Percentiles rank a stretch among this genome's conserved stretches.
Conservation (phyloP, 371 early-diverging fungal species). For the Rhizopus microsporus region DNA sequence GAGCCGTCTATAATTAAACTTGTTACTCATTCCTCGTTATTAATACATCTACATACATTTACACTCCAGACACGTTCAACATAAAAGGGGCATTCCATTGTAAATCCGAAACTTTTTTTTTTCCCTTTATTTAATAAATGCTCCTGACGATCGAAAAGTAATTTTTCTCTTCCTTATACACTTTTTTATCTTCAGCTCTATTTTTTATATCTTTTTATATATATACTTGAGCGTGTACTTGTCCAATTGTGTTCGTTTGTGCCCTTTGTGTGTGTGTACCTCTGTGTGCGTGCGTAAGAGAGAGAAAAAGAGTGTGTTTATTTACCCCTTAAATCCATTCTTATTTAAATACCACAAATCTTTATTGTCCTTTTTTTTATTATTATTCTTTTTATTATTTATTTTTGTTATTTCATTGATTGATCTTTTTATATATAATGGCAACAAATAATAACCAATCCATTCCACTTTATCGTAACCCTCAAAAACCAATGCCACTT, state of each 20-base stretch:
- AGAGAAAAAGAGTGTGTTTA: no score
- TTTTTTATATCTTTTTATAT: slow-evolving; percentile 3
- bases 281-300: no score
- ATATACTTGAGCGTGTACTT: neutral
- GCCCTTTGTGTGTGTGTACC: no score
- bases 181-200: slow-evolving; percentile 4
- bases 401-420: no score
- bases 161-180: slow-evolving; percentile 5
- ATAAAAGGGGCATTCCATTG: slow-evolving; percentile 19
- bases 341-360: no score
- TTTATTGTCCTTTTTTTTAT: no score
- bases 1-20: no score
- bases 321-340: no score
- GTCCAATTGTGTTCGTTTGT: neutral
- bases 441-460: slow-evolving; percentile 7
- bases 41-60: neutral
- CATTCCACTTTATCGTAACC: slow-evolving; percentile 22
- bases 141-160: slow-evolving; percentile 24
- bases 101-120: slow-evolving; percentile 22
- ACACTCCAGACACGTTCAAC: neutral
- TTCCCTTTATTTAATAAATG: slow-evolving; percentile 10
- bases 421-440: neutral
- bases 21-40: neutral
- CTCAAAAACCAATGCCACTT: slow-evolving; percentile 25
- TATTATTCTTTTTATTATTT: no score